Percentiles rank a stretch among this genome's conserved stretches.
Evolutionary conservation across 2,329 filamentous ascomycete genomes (phyloP).

Genomic region (Metarhizium guizhouense): DNA sequence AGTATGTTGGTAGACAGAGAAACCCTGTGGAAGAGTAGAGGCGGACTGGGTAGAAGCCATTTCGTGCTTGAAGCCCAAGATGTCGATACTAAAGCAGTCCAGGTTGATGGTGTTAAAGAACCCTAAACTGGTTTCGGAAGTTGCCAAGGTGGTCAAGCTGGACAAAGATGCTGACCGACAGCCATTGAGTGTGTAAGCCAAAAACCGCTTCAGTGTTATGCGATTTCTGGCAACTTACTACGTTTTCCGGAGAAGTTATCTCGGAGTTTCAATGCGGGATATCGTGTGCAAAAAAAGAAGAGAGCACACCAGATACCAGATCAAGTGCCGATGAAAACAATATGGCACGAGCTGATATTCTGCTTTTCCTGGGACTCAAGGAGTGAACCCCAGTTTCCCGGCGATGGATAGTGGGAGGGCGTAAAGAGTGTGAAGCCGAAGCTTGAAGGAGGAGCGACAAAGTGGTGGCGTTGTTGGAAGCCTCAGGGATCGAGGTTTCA

Average conservation of each 20-base stretch:
- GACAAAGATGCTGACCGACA: neutral
- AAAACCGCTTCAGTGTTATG: neutral
- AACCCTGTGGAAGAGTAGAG: constrained; percentile 33
- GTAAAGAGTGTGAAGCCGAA: constrained; percentile 4
- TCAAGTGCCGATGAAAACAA: neutral
- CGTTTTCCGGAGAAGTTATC: neutral
- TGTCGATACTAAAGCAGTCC: neutral
- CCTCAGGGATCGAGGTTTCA: neutral
- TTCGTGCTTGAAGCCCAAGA: constrained; percentile 1
- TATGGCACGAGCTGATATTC: neutral
- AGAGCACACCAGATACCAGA: neutral
- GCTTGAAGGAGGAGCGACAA: neutral
- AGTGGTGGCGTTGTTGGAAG: neutral
- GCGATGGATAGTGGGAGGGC: neutral
- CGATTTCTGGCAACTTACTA: neutral
- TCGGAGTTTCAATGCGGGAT: neutral
- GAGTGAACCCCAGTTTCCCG: neutral
- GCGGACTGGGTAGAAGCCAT: constrained; percentile 17
- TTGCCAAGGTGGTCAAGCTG: neutral
- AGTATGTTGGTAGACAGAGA: constrained; percentile 51
- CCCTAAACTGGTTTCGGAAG: neutral
- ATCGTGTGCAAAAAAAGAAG: neutral
- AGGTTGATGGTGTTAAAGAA: constrained; percentile 4
- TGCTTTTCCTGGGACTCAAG: neutral
- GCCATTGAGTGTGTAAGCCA: constrained; percentile 1